Conservation (phyloP, 257 asterid genomes). For the Nicotiana noctiflora region DNA sequence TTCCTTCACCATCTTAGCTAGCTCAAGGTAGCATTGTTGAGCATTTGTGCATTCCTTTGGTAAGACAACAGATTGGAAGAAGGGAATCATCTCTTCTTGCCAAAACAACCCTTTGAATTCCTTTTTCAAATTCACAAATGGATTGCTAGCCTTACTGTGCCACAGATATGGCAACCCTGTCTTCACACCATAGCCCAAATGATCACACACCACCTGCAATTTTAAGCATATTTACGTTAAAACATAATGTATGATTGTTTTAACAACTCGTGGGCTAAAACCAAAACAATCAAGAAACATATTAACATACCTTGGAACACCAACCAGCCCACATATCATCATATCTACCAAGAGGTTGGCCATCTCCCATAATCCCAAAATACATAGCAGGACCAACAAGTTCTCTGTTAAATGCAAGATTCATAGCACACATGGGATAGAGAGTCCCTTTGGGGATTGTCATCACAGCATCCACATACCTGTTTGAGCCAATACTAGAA, state of each 20-base stretch:
- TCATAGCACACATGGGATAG: constrained; percentile 44
- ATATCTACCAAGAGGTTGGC: constrained; percentile 37
- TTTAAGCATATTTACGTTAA: not conserved
- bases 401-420: constrained; percentile 34
- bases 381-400: constrained; percentile 37
- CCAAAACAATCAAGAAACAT: not conserved
- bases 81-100: constrained; percentile 73
- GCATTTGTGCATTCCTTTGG: constrained; percentile 58
- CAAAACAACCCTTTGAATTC: constrained; percentile 66
- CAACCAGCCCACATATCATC: constrained; percentile 51
- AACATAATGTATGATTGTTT: not conserved
- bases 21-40: constrained; percentile 60
- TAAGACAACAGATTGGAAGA: constrained; percentile 44
- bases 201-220: constrained; percentile 56
- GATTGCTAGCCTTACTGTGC: constrained; percentile 86
- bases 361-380: constrained; percentile 39
- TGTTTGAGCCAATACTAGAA: constrained; percentile 12
- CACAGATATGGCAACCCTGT: constrained; percentile 73
- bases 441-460: constrained; percentile 36
- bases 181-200: constrained; percentile 58
- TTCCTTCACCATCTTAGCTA: constrained; percentile 50
- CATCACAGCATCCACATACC: constrained; percentile 41
- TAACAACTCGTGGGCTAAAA: too few relatives aligned
- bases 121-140: constrained; percentile 60
- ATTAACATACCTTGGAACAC: constrained; percentile 27